Base-by-base conservation (phyloP, 2,329 filamentous ascomycete species). In the Apiospora pterosperma region DNA sequence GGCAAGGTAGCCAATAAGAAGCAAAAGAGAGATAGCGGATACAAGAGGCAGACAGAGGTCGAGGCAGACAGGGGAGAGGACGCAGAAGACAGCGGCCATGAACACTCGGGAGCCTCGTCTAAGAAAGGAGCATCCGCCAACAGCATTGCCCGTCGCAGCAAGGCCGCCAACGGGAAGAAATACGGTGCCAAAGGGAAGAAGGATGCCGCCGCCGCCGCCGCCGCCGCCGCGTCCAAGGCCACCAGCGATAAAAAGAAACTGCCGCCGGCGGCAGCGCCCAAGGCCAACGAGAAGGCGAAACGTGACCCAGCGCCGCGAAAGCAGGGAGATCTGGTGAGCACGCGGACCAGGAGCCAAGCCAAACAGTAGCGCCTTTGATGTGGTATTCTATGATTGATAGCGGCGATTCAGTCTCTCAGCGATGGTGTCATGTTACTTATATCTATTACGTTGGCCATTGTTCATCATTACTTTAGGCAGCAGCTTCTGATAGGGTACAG, bases 1-100 rank as follows among this genome's bases (percentile, higher is more conserved):
- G 58, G 31, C 36, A 62, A 62, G 44, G 58, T 11, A 25, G 69
- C 69, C n/a, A 74, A 71, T 31, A 75, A 75, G 67, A 71, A 67
- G 41, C 72, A 73, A 61, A 75, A 73, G 65, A 67, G 11, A 12
- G 61, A 64, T 3, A n/a, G n/a, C 66, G 75, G 28, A 67, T 72
- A 19, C 63, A 67, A 34, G 36, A 44, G 6, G 16, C 65, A 5
- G 62, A 67, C 34, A 38, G 39, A 41, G 19, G 19, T 6, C 31
- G 62, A 64, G 69, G 64, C 64, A 42, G n/a, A 65, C 5, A 61
- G 61, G 21, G 42, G 59, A 5, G 36, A 64, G 12, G 48, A 31
- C 71, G 42, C 66, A 69, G 11, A 67, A 71, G n/a, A n/a, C n/a
- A n/a, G n/a, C n/a, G n/a, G n/a, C n/a, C n/a, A n/a, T n/a, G n/a